Evolutionary conservation across 2,329 filamentous ascomycete species (phyloP).

Genomic region (Clarireedia monteithiana): DNA sequence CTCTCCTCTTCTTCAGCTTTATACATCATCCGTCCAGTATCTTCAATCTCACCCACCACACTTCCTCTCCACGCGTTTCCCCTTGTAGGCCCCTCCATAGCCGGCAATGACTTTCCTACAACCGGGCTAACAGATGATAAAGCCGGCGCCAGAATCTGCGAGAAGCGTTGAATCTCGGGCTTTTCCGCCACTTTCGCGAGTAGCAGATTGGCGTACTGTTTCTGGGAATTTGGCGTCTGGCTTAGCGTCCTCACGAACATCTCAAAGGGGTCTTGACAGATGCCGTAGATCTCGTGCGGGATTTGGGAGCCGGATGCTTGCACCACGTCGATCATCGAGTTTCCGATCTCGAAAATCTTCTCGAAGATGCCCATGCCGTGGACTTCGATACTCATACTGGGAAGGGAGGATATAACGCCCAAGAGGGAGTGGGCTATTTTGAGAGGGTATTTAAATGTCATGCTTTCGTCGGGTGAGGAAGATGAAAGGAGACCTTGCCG

Average conservation of each 20-base stretch:
- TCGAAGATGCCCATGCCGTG: slow-evolving; percentile 43
- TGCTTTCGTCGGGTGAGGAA: slow-evolving; percentile 47
- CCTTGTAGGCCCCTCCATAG: background rate
- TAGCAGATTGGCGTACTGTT: slow-evolving; percentile 37
- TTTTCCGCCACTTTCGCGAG: slow-evolving; percentile 36
- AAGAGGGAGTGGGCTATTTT: slow-evolving; percentile 53
- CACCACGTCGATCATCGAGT: slow-evolving; percentile 37
- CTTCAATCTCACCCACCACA: slow-evolving; percentile 19
- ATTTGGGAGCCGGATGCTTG: slow-evolving; percentile 28
- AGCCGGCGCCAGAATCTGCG: slow-evolving; percentile 10
- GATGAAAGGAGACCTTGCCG: slow-evolving; percentile 57
- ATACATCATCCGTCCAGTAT: background rate
- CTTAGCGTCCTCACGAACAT: slow-evolving; percentile 38
- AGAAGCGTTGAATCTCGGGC: slow-evolving; percentile 27
- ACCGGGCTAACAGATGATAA: slow-evolving; percentile 3
- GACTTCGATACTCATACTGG: slow-evolving; percentile 36
- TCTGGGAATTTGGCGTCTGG: slow-evolving; percentile 36
- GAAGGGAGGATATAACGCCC: slow-evolving; percentile 34
- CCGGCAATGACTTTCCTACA: background rate
- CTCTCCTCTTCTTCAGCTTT: background rate
- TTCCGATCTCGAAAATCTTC: slow-evolving; percentile 42
- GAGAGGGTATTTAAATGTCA: slow-evolving; percentile 55
- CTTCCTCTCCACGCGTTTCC: slow-evolving; percentile 18
- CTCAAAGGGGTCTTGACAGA: slow-evolving; percentile 35
- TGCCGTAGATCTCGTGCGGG: slow-evolving; percentile 20